These are phyloP conservation scores for Penicillium atrosanguineum DNA, from an alignment of 495 filamentous ascomycete genomes.

Conservation along the genomic window DNA sequence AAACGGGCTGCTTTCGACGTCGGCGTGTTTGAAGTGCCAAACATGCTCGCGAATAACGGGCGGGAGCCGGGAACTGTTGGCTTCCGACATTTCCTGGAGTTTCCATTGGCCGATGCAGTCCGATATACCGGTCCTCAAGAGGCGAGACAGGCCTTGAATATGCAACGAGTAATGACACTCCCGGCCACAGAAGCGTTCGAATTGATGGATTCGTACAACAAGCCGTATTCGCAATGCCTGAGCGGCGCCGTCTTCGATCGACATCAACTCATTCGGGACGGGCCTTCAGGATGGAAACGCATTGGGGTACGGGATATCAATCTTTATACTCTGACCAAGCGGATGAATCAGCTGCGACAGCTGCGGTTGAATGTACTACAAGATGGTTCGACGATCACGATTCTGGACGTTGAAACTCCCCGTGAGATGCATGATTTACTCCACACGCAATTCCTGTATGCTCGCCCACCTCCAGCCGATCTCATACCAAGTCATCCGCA, in stretches of 20 bases:
- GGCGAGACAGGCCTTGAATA: constrained; percentile 25
- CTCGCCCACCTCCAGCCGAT: constrained; percentile 25
- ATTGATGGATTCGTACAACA: constrained; percentile 34
- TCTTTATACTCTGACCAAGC: constrained; percentile 35
- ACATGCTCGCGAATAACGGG: constrained; percentile 71
- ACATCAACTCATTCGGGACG: constrained; percentile 32
- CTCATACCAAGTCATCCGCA: constrained; percentile 27
- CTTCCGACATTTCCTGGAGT: constrained; percentile 70
- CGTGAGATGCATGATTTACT: constrained; percentile 44
- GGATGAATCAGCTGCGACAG: constrained; percentile 42
- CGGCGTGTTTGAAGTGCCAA: constrained; percentile 61
- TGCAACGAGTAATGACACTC: constrained; percentile 31
- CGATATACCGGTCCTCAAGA: constrained; percentile 35
- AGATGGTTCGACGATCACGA: constrained; percentile 29
- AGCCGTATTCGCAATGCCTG: constrained; percentile 33
- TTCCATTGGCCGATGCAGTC: constrained; percentile 61
- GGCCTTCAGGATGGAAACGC: constrained; percentile 38
- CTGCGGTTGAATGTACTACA: constrained; percentile 37
- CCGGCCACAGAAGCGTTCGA: constrained; percentile 35
- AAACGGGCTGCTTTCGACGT: constrained; percentile 56
- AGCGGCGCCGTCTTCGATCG: constrained; percentile 36
- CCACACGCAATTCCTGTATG: constrained; percentile 45
- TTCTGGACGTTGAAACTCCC: constrained; percentile 42
- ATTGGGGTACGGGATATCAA: constrained; percentile 43
- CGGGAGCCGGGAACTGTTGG: constrained; percentile 72